These are phyloP conservation scores for Rhizopogon vesiculosus DNA, from an alignment of 768 basidiomycete genomes.

Conservation along the genomic window DNA sequence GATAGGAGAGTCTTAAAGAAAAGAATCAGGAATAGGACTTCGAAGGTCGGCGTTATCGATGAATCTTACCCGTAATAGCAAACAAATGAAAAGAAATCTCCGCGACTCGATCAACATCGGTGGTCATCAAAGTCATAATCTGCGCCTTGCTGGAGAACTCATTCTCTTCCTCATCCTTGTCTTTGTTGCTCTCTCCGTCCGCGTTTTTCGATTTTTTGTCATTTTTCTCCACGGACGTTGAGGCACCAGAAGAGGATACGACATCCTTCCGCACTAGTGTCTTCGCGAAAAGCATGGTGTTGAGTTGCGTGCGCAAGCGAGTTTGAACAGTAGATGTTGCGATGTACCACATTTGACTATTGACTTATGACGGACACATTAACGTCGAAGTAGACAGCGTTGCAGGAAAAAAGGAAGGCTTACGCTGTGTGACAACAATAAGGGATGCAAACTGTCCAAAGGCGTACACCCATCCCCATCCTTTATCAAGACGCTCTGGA, in stretches of 20 bases:
- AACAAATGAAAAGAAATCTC: constrained; percentile 82
- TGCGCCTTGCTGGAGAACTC: constrained; percentile 68
- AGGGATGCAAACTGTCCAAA: constrained; percentile 38
- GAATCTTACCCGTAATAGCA: constrained; percentile 57
- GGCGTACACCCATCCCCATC: constrained; percentile 76
- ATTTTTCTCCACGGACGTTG: constrained; percentile 20
- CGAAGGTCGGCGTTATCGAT: neutral
- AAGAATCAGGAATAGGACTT: neutral
- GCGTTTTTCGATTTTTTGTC: constrained; percentile 10
- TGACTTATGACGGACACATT: constrained; percentile 33
- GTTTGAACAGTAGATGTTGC: constrained; percentile 68
- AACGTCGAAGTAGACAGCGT: constrained; percentile 30
- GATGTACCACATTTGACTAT: constrained; percentile 68
- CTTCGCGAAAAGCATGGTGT: constrained; percentile 82
- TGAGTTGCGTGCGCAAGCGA: constrained; percentile 69
- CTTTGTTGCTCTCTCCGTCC: constrained; percentile 9
- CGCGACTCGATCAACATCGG: constrained; percentile 86
- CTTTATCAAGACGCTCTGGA: constrained; percentile 43
- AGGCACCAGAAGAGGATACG: constrained; percentile 40
- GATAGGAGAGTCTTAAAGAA: constrained; percentile 60
- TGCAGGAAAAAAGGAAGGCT: constrained; percentile 26
- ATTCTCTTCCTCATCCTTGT: constrained; percentile 33
- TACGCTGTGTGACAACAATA: constrained; percentile 25
- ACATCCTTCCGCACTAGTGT: constrained; percentile 83
- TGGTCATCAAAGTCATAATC: constrained; percentile 95